These are phyloP conservation scores for Lentinus tigrinus DNA, from an alignment of 768 basidiomycete species.

Conservation along the genomic window DNA sequence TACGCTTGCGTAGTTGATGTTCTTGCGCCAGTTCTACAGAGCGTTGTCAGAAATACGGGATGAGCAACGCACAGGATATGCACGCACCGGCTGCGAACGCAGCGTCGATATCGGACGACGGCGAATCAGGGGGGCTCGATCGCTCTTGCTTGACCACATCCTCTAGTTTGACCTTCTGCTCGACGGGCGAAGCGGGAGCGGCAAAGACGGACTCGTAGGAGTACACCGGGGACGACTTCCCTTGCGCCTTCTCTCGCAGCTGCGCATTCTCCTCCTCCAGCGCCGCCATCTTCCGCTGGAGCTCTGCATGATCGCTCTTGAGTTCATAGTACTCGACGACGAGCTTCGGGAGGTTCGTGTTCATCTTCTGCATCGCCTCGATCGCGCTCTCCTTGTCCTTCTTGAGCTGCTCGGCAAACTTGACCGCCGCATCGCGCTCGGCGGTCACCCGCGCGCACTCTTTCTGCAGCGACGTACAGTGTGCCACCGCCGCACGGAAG, in stretches of 20 bases:
- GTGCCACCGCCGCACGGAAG: no score
- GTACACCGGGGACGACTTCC: no score
- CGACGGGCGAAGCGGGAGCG: no score
- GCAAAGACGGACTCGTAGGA: no score
- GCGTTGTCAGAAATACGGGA: no score
- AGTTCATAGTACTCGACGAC: not conserved
- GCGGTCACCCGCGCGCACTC: not conserved
- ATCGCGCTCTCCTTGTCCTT: not conserved
- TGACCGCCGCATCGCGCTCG: no score
- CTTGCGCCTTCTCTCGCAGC: conserved; percentile 3
- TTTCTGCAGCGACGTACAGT: not conserved
- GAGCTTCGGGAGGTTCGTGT: conserved; percentile 3
- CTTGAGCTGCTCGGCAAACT: not conserved
- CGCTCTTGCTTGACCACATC: no score
- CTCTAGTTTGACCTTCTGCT: no score
- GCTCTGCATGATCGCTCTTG: not conserved
- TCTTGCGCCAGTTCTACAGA: not conserved
- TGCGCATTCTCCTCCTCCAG: conserved; percentile 2
- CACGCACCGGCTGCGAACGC: no score
- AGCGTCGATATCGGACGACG: no score
- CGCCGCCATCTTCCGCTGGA: not conserved
- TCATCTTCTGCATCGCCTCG: not conserved
- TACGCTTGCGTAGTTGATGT: not conserved
- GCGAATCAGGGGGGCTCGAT: no score
- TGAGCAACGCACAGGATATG: no score